Evolutionary conservation across 495 filamentous ascomycete genomes (phyloP), one percentile per base, ranked within the genome.

Genomic region (Mycothermus thermophilus): DNA sequence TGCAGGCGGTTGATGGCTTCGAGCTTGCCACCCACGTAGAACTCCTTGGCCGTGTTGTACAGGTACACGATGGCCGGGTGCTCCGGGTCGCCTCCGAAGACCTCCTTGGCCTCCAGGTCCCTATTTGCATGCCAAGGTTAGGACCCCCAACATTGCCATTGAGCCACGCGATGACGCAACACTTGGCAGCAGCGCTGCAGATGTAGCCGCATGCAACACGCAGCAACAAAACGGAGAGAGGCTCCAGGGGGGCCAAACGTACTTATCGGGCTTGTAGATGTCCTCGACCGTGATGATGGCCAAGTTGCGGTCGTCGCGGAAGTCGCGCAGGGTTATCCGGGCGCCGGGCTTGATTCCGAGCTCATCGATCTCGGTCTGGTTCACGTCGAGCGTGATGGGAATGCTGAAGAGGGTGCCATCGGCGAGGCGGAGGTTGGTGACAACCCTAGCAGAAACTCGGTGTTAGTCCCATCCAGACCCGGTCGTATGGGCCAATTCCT

Each of bases 201-300:
- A n/a, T n/a, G n/a, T n/a, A n/a, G n/a, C n/a, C n/a, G n/a, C n/a
- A n/a, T n/a, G n/a, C n/a, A n/a, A n/a, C n/a, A n/a, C n/a, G n/a
- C n/a, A n/a, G n/a, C n/a, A n/a, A n/a, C n/a, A n/a, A n/a, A n/a
- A n/a, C n/a, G n/a, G n/a, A n/a, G n/a, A n/a, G n/a, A n/a, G n/a
- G n/a, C n/a, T n/a, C n/a, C n/a, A 19, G 32, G 13, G 32, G 15
- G 4, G 2, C 4, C 24, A 14, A 26, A 61, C 76, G 63, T 71
- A 93, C 90, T 96, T 96, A 66, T 97, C 76, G 25, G 90, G 86
- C 61, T 77, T 78, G 69, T 97, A 97, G 44, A 97, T 73, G 62
- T 97, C 90, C 26, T 94, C 86, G 37, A 97, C 74, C 22, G 86
- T 94, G 51, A 96, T 70, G 48, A 97, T 97, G 39, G 87, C 90